These are phyloP conservation scores for Solanum bulbocastanum DNA, from an alignment of 257 asterid species.

Conservation along the genomic window DNA sequence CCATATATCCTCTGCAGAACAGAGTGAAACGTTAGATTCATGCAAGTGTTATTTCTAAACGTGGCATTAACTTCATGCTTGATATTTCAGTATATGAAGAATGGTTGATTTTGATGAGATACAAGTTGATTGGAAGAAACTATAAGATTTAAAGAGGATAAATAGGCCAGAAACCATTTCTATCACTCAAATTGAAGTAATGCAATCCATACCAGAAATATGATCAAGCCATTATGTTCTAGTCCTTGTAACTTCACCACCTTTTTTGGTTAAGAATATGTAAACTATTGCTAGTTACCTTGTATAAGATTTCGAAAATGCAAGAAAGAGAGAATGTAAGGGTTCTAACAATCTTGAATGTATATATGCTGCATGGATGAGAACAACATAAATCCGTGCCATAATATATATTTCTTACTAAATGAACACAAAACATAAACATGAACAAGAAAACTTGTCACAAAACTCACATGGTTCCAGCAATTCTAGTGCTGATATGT, in stretches of 20 bases:
- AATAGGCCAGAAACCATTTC: neutral
- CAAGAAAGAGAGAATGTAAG: neutral
- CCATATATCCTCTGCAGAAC: constrained; percentile 49
- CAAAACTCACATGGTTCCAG: constrained; percentile 5
- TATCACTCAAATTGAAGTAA: neutral
- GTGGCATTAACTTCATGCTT: neutral
- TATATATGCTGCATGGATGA: neutral
- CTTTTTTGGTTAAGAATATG: neutral
- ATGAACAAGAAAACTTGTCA: neutral
- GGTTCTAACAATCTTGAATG: neutral
- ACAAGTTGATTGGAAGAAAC: neutral
- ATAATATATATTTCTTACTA: neutral
- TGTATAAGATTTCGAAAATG: neutral
- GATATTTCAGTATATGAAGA: neutral
- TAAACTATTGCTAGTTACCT: neutral
- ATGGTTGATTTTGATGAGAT: neutral
- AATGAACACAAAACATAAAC: neutral
- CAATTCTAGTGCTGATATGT: constrained; percentile 8
- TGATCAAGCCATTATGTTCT: neutral
- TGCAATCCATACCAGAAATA: neutral
- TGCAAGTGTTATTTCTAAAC: neutral
- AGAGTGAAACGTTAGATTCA: neutral
- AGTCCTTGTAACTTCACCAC: neutral
- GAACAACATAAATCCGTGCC: neutral
- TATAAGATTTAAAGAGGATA: neutral